Evolutionary conservation across 2,329 filamentous ascomycete genomes (phyloP), one percentile per base, ranked within the genome.

Genomic region (Tolypocladium endophyticum): DNA sequence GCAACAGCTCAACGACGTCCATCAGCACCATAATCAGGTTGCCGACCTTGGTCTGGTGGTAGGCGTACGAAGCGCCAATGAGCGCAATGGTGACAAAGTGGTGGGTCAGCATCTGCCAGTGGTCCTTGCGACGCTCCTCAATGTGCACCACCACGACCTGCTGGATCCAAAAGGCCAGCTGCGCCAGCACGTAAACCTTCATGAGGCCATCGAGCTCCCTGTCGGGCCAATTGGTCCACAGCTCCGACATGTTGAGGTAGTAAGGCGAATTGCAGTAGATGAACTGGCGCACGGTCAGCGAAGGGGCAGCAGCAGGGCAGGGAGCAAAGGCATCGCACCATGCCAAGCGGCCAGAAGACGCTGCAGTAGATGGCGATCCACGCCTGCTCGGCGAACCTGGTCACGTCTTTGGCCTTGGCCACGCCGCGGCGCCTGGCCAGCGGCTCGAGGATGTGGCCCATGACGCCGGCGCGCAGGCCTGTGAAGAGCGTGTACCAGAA

Each of bases 21-120:
- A 97, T 97, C 64, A 96, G 81, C 58, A 91, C 88, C 57, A 99
- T 78, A 62, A 97, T 92, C 57, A 96, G 81, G 69, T 93, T 94
- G 61, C 91, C 93, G 30, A 97, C 90, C 56, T 90, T 87, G 60
- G 88, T 95, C 70, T 90, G 87, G 70, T 93, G 87, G 73, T 95
- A 96, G 64, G 86, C 84, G 72, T 97, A 97, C 63, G 89, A 93
- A 35, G 86, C 82, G 59, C 86, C 86, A 63, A 99, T 86, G 43
- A 99, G 84, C 4, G 80, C 77, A 68, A 87, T 90, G 20, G 94
- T 99, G 71, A 97, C 86, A 69, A 97, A 83, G 76, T 99, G 94
- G 73, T 97, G 94, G n/a, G 86, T 87, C 65, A 97, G 85, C 94
- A 97, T 97, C 75, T 97, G 92, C 78, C 86, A 89, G 74, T 97